A percentile compares a stretch with the other conserved stretches of the same genome.
Conservation (phyloP, 1,284 basidiomycete species). For the Austroboletus novae-zelandiae region DNA sequence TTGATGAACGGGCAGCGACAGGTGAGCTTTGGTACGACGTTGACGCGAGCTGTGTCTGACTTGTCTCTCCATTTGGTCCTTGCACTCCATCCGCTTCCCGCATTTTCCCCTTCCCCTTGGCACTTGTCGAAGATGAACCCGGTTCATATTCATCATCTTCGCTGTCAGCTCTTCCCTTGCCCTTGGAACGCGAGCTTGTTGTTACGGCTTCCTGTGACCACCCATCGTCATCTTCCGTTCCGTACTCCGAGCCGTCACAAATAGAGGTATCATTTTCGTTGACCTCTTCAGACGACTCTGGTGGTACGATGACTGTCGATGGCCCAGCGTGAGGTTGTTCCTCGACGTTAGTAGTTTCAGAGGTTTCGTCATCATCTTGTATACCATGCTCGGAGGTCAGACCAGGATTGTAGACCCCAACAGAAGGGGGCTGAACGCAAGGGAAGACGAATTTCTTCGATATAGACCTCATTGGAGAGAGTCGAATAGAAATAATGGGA, state of each 20-base stretch:
- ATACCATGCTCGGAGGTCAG: background rate
- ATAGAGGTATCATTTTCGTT: background rate
- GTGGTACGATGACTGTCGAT: background rate
- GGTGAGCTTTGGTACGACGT: slow-evolving; percentile 10
- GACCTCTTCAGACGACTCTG: background rate
- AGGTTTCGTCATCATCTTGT: background rate
- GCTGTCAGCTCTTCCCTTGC: slow-evolving; percentile 23
- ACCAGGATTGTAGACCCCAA: background rate
- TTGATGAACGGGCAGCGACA: slow-evolving; percentile 3
- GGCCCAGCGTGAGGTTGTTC: slow-evolving; percentile 6
- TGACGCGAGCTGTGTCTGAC: slow-evolving; percentile 5
- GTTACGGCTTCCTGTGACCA: slow-evolving; percentile 23
- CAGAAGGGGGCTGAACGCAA: slow-evolving; percentile 3
- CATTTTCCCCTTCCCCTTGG: slow-evolving; percentile 25
- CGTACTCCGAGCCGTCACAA: slow-evolving; percentile 11
- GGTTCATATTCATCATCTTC: slow-evolving; percentile 15
- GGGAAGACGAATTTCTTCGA: slow-evolving; percentile 36
- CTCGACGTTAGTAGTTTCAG: slow-evolving; percentile 1
- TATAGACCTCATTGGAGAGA: slow-evolving; percentile 30
- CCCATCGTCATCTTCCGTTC: slow-evolving; percentile 22
- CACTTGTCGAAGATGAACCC: slow-evolving; percentile 5
- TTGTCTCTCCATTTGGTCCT: slow-evolving; percentile 9
- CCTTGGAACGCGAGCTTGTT: slow-evolving; percentile 21
- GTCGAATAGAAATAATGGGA: slow-evolving; percentile 25
- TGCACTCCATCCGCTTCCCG: slow-evolving; percentile 13